These are phyloP conservation scores for Kodamaea suecica DNA, from an alignment of 1,139 yeast genomes.

Conservation along the genomic window DNA sequence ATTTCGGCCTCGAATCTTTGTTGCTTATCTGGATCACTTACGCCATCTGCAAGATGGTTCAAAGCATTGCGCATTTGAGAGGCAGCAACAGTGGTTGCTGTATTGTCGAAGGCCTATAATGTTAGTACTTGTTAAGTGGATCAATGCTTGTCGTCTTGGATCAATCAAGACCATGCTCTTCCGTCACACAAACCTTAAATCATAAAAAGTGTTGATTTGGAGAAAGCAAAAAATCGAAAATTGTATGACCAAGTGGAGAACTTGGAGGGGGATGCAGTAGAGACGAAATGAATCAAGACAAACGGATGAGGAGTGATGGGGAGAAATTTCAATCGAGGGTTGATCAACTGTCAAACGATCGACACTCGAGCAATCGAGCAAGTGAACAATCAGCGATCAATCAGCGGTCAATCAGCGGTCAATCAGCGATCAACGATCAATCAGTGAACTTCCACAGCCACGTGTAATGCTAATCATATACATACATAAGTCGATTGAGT, in stretches of 20 bases:
- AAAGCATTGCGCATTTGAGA: conserved; percentile 97
- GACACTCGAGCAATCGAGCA: not conserved
- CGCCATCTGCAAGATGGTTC: conserved; percentile 83
- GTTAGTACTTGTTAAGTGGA: too few species aligned
- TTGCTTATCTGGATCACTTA: conserved; percentile 55
- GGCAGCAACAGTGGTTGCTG: conserved; percentile 94
- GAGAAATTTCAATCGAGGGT: too few species aligned
- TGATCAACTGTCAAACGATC: too few species aligned
- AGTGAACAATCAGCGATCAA: too few species aligned
- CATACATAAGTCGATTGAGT: conserved; percentile 67
- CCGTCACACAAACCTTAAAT: not conserved
- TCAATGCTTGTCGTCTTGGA: too few species aligned
- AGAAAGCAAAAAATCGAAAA: not conserved
- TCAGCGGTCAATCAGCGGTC: too few species aligned
- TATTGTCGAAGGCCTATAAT: conserved; percentile 87
- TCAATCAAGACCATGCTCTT: too few species aligned
- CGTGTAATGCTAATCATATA: conserved; percentile 11
- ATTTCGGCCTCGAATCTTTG: conserved; percentile 79
- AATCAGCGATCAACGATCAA: too few species aligned
- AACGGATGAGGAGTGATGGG: too few species aligned
- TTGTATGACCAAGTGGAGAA: not conserved
- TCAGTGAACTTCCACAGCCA: not conserved
- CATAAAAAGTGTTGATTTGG: not conserved
- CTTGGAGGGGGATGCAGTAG: too few species aligned
- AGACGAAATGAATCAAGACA: too few species aligned